Percentiles rank a stretch among this genome's conserved stretches.
phyloP scores from a whole-genome alignment of 2,329 filamentous ascomycete genomes.

The Claviceps quebecensis region DNA sequence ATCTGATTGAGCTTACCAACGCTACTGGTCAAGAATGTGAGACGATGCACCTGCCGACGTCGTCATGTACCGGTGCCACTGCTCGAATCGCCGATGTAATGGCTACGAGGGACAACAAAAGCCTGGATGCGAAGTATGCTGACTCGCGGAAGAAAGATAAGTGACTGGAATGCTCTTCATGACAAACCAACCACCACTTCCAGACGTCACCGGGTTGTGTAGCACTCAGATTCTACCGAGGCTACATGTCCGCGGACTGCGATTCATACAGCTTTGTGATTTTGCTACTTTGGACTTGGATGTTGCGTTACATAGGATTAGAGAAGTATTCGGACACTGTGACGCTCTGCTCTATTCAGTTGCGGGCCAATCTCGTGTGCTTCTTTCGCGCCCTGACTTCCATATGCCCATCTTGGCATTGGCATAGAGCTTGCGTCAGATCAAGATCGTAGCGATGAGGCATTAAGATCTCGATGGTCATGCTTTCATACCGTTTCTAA shows the following conservation, averaged over 20 bases:
- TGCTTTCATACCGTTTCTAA: too few species aligned
- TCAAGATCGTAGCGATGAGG: background rate
- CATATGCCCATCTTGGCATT: background rate
- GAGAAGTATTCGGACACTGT: background rate
- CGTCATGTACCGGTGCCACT: slow-evolving; percentile 22
- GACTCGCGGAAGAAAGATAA: slow-evolving; percentile 30
- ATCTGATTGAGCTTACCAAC: slow-evolving; percentile 61
- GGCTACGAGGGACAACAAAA: slow-evolving; percentile 23
- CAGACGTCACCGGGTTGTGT: background rate
- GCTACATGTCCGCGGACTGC: background rate
- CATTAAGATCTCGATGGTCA: background rate
- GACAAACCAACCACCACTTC: background rate
- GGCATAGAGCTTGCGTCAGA: background rate
- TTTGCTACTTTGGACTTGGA: background rate
- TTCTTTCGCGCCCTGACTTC: background rate
- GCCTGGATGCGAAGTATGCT: slow-evolving; percentile 6
- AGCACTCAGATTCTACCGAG: background rate
- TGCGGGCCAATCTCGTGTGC: background rate
- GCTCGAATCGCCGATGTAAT: slow-evolving; percentile 21
- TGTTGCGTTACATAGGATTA: background rate
- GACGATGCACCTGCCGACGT: slow-evolving; percentile 16
- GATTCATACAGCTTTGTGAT: background rate
- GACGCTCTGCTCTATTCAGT: background rate
- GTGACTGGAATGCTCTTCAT: slow-evolving; percentile 1
- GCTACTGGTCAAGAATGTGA: slow-evolving; percentile 41